Base-by-base conservation (phyloP, 257 asterid species). In the Ligustrum vulgare region DNA sequence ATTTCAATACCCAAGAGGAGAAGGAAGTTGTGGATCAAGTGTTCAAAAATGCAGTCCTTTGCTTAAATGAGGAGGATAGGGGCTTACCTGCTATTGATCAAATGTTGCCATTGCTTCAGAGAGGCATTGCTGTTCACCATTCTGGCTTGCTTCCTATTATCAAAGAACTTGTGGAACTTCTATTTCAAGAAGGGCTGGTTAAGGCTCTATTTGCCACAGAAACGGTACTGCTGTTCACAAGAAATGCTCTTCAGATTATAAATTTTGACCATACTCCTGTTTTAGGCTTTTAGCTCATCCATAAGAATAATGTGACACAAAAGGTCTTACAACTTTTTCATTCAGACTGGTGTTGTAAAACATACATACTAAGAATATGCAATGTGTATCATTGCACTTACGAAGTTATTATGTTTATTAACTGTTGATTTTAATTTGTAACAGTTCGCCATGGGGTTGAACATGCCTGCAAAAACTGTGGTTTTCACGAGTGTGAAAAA, bases 391-490 rank as follows among this genome's bases (percentile, higher is more conserved):
- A 32, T 62, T 36, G 16, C 4, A 34, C 28, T 69, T 41, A 60
- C 2, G 2, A 18, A 10, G 58, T 70, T 32, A 63, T 6, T 66
- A 6, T 36, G 62, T 69, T 56, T 77, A 70, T 76, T 73, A 39
- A 70, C 22, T 76, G 25, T 68, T 83, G 67, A 51, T 71, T 82
- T 62, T 71, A 63, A 72, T 37, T 43, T 66, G 51, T 37, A 60
- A 72, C 86, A 94, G 99, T 93, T 95, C 60, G 98, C 99, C 39
- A 95, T 95, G 99, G 99, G 99, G 69, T 80, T 95, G 82, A 95
- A 95, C 89, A 95, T 95, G 99, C 99, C 99, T 51, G 99, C 99
- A n/a, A 95, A 94, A 90, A 93, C 99, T 78, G 99, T 94, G 4
- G 97, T 95, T 75, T 95, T 95, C 80, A 95, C 98, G 0, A 91